A percentile compares a stretch with the other conserved stretches of the same genome.
Conservation (phyloP, 768 basidiomycete genomes). For the Panus rudis region DNA sequence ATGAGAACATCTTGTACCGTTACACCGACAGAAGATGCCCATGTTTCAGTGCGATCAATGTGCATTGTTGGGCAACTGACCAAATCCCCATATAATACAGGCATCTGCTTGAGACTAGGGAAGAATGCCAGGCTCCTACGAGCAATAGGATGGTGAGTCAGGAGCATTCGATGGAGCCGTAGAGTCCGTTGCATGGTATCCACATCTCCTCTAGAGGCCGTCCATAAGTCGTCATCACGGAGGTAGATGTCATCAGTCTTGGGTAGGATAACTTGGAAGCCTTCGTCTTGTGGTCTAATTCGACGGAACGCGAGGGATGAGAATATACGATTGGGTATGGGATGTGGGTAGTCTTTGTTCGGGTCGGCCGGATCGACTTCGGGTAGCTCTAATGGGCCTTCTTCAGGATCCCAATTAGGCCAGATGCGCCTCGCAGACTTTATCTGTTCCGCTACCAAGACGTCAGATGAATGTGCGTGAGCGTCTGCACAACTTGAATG, state of each 20-base stretch:
- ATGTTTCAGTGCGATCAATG: too few species aligned
- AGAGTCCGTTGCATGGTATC: too few species aligned
- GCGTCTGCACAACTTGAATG: background rate
- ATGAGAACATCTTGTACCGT: too few species aligned
- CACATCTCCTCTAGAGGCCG: too few species aligned
- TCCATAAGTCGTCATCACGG: background rate
- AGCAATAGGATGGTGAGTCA: slow-evolving; percentile 8
- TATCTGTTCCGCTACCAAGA: slow-evolving; percentile 1
- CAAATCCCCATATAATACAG: too few species aligned
- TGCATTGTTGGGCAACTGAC: too few species aligned
- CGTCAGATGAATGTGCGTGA: background rate
- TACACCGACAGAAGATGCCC: too few species aligned
- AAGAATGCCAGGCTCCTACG: slow-evolving; percentile 10
- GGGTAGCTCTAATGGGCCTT: slow-evolving; percentile 9
- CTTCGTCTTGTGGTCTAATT: background rate
- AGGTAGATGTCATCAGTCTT: slow-evolving; percentile 2
- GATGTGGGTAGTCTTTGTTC: background rate
- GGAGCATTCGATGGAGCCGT: background rate
- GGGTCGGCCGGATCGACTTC: slow-evolving; percentile 1
- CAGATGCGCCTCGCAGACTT: slow-evolving; percentile 4
- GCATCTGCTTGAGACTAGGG: too few species aligned
- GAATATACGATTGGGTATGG: slow-evolving; percentile 7
- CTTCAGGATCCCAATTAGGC: slow-evolving; percentile 11
- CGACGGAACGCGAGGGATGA: slow-evolving; percentile 4
- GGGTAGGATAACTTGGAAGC: slow-evolving; percentile 2